Conservation (phyloP, 2,329 filamentous ascomycete genomes). For the Paecilomyces variotii region DNA sequence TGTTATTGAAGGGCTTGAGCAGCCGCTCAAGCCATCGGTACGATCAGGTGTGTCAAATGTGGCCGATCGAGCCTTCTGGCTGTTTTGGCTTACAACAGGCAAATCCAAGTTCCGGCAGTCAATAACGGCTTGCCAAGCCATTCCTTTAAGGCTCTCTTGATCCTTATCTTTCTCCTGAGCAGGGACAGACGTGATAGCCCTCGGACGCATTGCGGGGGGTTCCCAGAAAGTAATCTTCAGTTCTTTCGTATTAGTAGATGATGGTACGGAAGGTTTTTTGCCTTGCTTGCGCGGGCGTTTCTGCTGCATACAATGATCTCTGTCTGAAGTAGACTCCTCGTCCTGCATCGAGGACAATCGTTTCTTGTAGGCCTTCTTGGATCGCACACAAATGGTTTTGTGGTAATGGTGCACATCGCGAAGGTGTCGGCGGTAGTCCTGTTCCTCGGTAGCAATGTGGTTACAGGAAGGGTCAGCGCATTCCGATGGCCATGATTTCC, state of each 20-base stretch:
- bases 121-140: not conserved
- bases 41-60: too few species aligned
- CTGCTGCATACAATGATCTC: not conserved
- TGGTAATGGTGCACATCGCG: not conserved
- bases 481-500: not conserved
- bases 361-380: not conserved
- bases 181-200: not conserved
- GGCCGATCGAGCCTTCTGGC: too few species aligned
- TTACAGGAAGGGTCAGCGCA: not conserved
- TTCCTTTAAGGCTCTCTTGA: not conserved
- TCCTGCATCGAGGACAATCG: not conserved
- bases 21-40: too few species aligned
- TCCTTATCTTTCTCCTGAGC: too few species aligned
- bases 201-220: not conserved
- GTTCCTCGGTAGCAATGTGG: not conserved
- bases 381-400: not conserved
- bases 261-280: not conserved
- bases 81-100: too few species aligned
- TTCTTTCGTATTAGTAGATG: not conserved
- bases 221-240: not conserved
- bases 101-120: too few species aligned
- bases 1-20: too few species aligned
- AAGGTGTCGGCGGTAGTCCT: not conserved
- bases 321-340: not conserved
- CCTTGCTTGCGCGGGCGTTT: not conserved